phyloP scores from a whole-genome alignment of 805 yeast genomes.

The Wickerhamiella nectarea region DNA sequence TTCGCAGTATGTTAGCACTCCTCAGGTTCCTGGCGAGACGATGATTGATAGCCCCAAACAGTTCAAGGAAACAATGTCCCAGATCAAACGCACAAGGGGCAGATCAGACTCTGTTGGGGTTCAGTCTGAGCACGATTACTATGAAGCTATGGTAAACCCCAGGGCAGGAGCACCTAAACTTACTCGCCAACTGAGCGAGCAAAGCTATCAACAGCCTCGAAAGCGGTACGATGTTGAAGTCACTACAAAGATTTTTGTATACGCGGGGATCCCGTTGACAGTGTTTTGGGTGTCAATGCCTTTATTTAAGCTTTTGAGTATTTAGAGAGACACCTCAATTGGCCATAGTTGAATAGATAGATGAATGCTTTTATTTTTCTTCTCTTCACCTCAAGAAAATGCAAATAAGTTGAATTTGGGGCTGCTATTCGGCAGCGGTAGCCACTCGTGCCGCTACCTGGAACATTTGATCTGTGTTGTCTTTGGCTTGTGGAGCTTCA shows the following conservation, averaged over 20 bases:
- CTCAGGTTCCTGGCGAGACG: slow-evolving; percentile 17
- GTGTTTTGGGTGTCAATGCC: slow-evolving; percentile 27
- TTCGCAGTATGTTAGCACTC: slow-evolving; percentile 25
- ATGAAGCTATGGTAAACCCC: slow-evolving; percentile 24
- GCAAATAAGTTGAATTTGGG: too few relatives aligned
- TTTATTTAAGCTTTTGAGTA: slow-evolving; percentile 10
- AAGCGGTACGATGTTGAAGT: slow-evolving; percentile 60
- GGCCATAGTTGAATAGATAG: too few relatives aligned
- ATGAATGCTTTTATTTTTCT: too few relatives aligned
- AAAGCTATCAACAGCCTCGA: slow-evolving; percentile 24
- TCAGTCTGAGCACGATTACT: slow-evolving; percentile 31
- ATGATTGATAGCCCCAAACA: slow-evolving; percentile 27
- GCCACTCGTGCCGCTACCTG: too few relatives aligned
- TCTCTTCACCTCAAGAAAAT: too few relatives aligned
- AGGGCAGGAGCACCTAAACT: too few relatives aligned
- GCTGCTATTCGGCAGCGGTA: too few relatives aligned
- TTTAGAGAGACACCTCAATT: too few relatives aligned
- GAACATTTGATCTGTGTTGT: too few relatives aligned
- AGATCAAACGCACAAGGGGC: slow-evolving; percentile 18
- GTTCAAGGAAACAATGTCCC: slow-evolving; percentile 22
- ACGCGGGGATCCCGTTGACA: slow-evolving; percentile 60
- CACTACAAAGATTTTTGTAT: slow-evolving; percentile 60
- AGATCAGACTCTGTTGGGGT: slow-evolving; percentile 31
- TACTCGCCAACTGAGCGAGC: neutral
- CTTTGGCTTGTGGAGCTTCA: too few relatives aligned